Conservation (phyloP, 768 basidiomycete genomes). For the Melanogaster broomeanus region DNA sequence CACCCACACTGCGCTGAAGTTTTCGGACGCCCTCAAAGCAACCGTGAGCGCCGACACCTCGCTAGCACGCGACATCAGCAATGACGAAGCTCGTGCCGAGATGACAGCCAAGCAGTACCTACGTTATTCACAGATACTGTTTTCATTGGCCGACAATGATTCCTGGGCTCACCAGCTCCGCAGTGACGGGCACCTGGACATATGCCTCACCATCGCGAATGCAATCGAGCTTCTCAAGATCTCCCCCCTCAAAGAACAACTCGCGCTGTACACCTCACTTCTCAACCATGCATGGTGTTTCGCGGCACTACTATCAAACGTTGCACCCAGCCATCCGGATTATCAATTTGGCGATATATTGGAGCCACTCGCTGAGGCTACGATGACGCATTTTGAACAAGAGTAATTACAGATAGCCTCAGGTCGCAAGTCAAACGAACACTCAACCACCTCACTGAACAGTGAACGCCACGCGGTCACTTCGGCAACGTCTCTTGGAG, state of each 20-base stretch:
- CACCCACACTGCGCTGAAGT: background rate
- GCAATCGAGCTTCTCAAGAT: background rate
- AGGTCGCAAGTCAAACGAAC: constrained; percentile 1
- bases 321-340: background rate
- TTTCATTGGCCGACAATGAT: background rate
- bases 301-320: background rate
- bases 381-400: background rate
- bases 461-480: background rate
- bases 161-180: constrained; percentile 1
- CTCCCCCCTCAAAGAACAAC: constrained; percentile 2
- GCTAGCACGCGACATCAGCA: background rate
- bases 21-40: background rate
- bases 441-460: background rate
- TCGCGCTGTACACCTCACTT: constrained; percentile 1
- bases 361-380: background rate
- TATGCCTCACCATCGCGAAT: background rate
- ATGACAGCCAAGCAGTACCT: background rate
- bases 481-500: background rate
- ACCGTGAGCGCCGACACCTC: background rate
- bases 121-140: constrained; percentile 6
- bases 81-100: background rate
- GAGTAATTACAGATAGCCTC: constrained; percentile 1
- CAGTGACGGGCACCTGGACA: constrained; percentile 2
- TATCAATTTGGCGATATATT: background rate
- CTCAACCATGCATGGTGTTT: constrained; percentile 4